Evolutionary conservation across 768 basidiomycete genomes (phyloP).

Genomic region (Ephemerocybe angulata): DNA sequence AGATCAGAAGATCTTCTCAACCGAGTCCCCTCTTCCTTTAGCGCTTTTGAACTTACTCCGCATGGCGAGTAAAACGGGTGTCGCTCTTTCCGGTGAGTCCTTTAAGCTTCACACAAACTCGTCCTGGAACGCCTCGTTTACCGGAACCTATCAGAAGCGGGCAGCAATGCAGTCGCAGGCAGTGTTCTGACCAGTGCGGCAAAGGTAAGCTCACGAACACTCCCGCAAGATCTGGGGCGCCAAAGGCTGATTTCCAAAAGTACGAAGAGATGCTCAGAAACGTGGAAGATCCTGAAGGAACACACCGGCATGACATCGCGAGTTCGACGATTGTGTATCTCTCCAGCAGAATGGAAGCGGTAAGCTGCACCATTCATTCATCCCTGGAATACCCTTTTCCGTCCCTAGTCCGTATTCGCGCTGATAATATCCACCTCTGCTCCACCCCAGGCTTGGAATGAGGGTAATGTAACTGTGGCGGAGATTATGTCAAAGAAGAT

Average conservation of each 20-base stretch:
- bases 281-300: conserved; percentile 51
- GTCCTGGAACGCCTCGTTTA: not conserved
- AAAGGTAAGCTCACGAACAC: conserved; percentile 46
- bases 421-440: too few relatives aligned
- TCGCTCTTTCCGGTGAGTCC: conserved; percentile 66
- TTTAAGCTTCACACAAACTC: conserved; percentile 4
- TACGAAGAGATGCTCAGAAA: conserved; percentile 72
- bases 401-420: too few relatives aligned
- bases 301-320: conserved; percentile 57
- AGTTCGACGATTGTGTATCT: conserved; percentile 70
- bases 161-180: conserved; percentile 60
- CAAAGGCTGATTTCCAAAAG: conserved; percentile 35
- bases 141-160: conserved; percentile 44
- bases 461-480: conserved; percentile 75
- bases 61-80: conserved; percentile 78
- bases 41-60: conserved; percentile 74
- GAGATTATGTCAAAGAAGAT: conserved; percentile 84
- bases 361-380: too few relatives aligned
- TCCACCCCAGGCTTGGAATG: conserved; percentile 71
- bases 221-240: conserved; percentile 12
- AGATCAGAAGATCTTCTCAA: conserved; percentile 8
- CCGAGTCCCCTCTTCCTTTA: conserved; percentile 32
- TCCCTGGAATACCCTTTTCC: too few relatives aligned
- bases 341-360: conserved; percentile 84
- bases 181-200: conserved; percentile 71